These are phyloP conservation scores for Aethionema arabicum DNA, from an alignment of 345 rosid genomes.

Conservation along the genomic window DNA sequence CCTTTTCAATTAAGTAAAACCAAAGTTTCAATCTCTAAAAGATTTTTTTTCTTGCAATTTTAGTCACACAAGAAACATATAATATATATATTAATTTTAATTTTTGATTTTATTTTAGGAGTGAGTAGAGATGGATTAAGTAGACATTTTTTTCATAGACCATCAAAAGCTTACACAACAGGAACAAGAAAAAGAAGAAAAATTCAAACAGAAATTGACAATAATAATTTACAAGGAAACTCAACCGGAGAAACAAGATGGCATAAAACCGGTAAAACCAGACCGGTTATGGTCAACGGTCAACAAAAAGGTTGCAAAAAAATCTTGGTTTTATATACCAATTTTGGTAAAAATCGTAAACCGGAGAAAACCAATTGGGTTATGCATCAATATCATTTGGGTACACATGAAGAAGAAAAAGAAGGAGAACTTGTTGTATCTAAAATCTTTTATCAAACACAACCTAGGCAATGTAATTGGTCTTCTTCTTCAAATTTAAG, in stretches of 20 bases:
- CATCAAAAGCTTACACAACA: constrained; percentile 95
- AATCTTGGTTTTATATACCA: constrained; percentile 88
- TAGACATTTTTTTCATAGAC: constrained; percentile 98
- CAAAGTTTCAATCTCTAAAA: constrained; percentile 27
- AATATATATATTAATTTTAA: background rate
- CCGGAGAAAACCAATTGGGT: constrained; percentile 99
- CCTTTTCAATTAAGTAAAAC: constrained; percentile 22
- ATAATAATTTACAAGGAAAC: constrained; percentile 52
- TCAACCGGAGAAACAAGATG: constrained; percentile 91
- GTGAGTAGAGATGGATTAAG: constrained; percentile 96
- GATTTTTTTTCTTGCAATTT: background rate
- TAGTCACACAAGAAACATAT: constrained; percentile 21
- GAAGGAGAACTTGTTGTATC: constrained; percentile 99
- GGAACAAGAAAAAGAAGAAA: constrained; percentile 96
- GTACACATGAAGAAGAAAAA: constrained; percentile 92
- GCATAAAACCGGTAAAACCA: constrained; percentile 98
- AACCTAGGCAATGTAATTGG: constrained; percentile 96
- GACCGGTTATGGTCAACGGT: constrained; percentile 94
- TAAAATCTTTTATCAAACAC: constrained; percentile 96
- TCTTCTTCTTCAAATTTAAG: constrained; percentile 46
- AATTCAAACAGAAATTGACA: constrained; percentile 92
- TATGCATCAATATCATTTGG: constrained; percentile 98
- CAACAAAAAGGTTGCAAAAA: constrained; percentile 96
- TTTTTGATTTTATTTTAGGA: constrained; percentile 44
- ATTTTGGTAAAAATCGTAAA: constrained; percentile 91